Conservation (phyloP, 192 early-diverging fungal species). For the Umbelopsis sp. region DNA sequence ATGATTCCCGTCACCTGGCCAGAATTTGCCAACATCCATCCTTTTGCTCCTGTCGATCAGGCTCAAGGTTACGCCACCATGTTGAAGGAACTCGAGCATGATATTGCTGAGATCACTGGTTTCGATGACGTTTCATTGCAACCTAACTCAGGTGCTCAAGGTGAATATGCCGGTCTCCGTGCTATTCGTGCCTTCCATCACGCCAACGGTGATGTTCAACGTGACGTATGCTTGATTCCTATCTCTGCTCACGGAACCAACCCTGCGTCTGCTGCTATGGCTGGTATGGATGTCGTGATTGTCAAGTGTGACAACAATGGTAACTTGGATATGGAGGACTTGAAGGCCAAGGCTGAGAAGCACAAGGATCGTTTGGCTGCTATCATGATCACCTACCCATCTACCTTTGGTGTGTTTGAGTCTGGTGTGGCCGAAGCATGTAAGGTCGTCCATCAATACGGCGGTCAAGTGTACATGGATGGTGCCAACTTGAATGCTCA, state of each 20-base stretch:
- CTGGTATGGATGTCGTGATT: constrained; percentile 90
- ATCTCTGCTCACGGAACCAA: constrained; percentile 99
- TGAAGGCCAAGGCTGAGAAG: constrained; percentile 87
- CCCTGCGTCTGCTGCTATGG: constrained; percentile 98
- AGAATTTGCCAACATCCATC: constrained; percentile 94
- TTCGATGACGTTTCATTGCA: constrained; percentile 93
- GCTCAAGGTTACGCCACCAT: constrained; percentile 91
- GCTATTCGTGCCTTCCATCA: constrained; percentile 92
- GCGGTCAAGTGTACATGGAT: constrained; percentile 99
- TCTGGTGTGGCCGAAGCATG: constrained; percentile 84
- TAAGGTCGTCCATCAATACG: constrained; percentile 88
- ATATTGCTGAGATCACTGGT: constrained; percentile 90
- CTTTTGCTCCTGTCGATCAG: constrained; percentile 94
- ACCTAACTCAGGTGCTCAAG: constrained; percentile 99
- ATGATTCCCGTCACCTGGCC: constrained; percentile 99
- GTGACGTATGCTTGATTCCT: constrained; percentile 95
- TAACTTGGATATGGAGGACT: constrained; percentile 90
- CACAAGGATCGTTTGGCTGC: constrained; percentile 87
- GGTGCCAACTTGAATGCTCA: constrained; percentile 92
- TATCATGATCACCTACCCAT: constrained; percentile 99
- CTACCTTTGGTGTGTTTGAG: constrained; percentile 99
- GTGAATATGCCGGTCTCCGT: constrained; percentile 97
- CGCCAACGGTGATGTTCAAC: constrained; percentile 78
- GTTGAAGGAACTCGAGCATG: constrained; percentile 86
- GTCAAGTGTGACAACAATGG: constrained; percentile 92